These are phyloP conservation scores for Neurospora cerealis DNA, from an alignment of 495 filamentous ascomycete species.

Conservation along the genomic window DNA sequence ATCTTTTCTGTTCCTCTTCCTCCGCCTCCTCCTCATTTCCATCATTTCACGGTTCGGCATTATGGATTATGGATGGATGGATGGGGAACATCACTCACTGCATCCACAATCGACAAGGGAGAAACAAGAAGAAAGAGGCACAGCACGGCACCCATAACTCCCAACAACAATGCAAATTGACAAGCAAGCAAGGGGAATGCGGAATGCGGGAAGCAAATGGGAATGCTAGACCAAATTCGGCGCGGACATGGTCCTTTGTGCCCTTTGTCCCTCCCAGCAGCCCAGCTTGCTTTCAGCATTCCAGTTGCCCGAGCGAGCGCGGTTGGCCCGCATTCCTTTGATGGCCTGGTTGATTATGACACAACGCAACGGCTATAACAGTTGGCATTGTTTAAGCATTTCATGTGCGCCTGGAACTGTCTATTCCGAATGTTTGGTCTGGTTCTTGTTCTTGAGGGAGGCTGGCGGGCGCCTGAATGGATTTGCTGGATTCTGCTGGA, in stretches of 20 bases:
- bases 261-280: constrained; percentile 21
- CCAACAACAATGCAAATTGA: background rate
- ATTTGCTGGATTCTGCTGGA: background rate
- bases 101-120: background rate
- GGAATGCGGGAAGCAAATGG: background rate
- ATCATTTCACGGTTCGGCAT: background rate
- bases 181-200: constrained; percentile 1
- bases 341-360: background rate
- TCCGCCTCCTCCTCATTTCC: background rate
- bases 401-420: background rate
- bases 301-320: background rate
- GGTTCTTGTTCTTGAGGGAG: background rate
- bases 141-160: background rate
- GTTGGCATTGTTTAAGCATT: constrained; percentile 13
- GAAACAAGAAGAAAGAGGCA: background rate
- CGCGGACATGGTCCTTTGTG: constrained; percentile 21
- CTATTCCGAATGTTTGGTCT: background rate
- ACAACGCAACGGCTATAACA: background rate
- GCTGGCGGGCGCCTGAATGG: background rate
- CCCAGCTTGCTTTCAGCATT: constrained; percentile 8
- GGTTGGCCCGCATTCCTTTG: constrained; percentile 12
- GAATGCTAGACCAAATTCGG: constrained; percentile 24
- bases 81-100: background rate
- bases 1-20: background rate
- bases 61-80: background rate